phyloP scores from a whole-genome alignment of 768 basidiomycete species.

The Clitopilus passeckerianus region DNA sequence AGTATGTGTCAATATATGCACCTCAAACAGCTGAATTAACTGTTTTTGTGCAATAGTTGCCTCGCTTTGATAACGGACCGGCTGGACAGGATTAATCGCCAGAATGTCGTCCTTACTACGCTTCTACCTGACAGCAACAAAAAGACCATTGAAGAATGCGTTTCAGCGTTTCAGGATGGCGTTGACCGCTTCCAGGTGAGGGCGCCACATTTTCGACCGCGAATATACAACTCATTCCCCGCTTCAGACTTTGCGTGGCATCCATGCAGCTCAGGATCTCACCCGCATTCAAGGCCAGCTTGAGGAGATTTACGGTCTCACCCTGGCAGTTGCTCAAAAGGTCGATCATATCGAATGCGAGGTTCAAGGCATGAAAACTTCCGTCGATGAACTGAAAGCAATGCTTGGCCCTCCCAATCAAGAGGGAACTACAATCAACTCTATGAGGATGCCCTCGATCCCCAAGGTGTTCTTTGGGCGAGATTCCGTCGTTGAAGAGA shows the following conservation, averaged over 20 bases:
- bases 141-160: background rate
- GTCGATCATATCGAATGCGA: background rate
- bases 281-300: background rate
- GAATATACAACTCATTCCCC: background rate
- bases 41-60: background rate
- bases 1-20: background rate
- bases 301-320: background rate
- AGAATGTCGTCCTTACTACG: background rate
- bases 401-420: background rate
- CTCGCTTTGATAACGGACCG: background rate
- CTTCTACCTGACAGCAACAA: background rate
- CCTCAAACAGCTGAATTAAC: background rate
- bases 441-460: background rate
- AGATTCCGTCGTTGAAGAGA: background rate
- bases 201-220: background rate
- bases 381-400: background rate
- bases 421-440: background rate
- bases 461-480: background rate
- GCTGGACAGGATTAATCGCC: background rate
- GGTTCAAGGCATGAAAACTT: background rate
- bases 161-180: background rate
- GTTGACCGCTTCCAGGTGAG: background rate
- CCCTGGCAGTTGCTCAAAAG: background rate
- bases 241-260: background rate
- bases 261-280: background rate